Evolutionary conservation across 2,329 filamentous ascomycete species (phyloP).

Genomic region (Sporothrix dimorphospora): DNA sequence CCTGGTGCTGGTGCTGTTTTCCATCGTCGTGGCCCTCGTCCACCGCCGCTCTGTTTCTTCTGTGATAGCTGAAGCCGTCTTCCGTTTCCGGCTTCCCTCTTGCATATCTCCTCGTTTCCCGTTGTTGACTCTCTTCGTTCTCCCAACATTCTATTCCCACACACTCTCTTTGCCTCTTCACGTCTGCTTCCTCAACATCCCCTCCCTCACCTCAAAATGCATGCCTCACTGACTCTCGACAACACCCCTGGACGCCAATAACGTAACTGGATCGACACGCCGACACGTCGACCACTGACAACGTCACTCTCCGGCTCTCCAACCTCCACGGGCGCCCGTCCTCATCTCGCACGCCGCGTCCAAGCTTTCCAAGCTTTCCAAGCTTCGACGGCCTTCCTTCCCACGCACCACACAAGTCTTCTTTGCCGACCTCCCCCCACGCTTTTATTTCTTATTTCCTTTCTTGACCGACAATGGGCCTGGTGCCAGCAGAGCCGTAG

Average conservation of each 20-base stretch:
- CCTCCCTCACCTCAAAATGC: constrained; percentile 9
- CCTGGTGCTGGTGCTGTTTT: constrained; percentile 1
- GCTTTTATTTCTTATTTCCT: background rate
- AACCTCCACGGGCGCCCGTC: background rate
- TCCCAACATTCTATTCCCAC: background rate
- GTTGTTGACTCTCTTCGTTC: constrained; percentile 5
- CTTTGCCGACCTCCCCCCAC: background rate
- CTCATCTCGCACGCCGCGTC: constrained; percentile 3
- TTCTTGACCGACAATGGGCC: constrained; percentile 15
- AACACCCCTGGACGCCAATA: background rate
- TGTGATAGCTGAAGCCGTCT: constrained; percentile 1
- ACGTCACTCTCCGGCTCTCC: background rate
- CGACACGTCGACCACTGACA: background rate
- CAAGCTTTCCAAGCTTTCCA: constrained; percentile 22
- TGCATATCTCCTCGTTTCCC: background rate
- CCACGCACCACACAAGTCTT: background rate
- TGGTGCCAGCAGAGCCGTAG: constrained; percentile 19
- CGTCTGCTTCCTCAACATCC: background rate
- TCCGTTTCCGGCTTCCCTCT: background rate
- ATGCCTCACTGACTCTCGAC: background rate
- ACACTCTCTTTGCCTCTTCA: background rate
- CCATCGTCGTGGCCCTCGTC: constrained; percentile 1
- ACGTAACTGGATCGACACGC: background rate
- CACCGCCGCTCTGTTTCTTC: background rate
- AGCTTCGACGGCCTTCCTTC: constrained; percentile 7